Evolutionary conservation across 495 filamentous ascomycete species (phyloP), one percentile per base, ranked within the genome.

Genomic region (Trichoderma reesei): DNA sequence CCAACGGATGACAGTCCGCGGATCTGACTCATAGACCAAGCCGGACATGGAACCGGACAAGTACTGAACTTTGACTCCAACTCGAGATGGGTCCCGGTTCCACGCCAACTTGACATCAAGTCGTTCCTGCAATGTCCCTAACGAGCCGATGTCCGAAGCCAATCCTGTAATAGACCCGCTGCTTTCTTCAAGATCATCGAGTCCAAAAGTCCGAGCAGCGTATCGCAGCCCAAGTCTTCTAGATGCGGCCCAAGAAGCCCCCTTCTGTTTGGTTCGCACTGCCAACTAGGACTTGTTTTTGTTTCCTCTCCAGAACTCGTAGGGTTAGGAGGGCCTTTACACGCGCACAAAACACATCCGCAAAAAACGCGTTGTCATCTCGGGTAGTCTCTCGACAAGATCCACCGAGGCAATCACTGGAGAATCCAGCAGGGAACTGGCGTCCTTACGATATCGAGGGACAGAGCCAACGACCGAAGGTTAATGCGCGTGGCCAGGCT

Each of bases 21-120:
- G 33, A 39, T 59, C 14, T 65, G 18, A 66, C 65, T 56, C 20
- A 51, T 62, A 63, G 65, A 65, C 69, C 69, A 65, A 67, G 65
- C 51, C 48, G 62, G 42, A 61, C 70, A 71, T 64, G 63, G 59
- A 64, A 56, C 72, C 83, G 78, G 91, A 95, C 90, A 94, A 92
- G 91, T 83, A 74, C 91, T 78, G 90, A 86, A 78, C 91, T 91
- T 92, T 96, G 91, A 96, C 85, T 79, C 90, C 89, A 91, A 91
- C 90, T 86, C 89, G 69, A 86, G 89, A 92, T 91, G 92, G 90
- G 90, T 91, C 91, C 91, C 81, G 77, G 67, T 59, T 48, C 63
- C 67, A 66, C 68, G 65, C 66, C 65, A 46, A 51, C 71, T 68
- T 64, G 64, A 65, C 56, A 36, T 18, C 62, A 46, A 48, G 31